A percentile compares a stretch with the other conserved stretches of the same genome.
phyloP scores from a whole-genome alignment of 768 basidiomycete species.

The Russula foetens region DNA sequence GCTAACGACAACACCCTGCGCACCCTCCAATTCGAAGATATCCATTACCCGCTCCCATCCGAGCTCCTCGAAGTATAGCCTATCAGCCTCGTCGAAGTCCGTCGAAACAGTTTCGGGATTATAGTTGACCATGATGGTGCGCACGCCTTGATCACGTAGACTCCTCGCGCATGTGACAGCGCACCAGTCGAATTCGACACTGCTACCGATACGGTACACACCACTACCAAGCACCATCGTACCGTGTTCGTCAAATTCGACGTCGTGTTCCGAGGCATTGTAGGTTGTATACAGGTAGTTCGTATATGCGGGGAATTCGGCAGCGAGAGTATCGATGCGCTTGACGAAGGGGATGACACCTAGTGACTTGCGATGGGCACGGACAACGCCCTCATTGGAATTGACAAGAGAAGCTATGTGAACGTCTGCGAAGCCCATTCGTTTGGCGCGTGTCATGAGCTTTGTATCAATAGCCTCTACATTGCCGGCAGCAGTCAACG shows the following conservation, averaged over 20 bases:
- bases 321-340: slow-evolving; percentile 97
- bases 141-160: slow-evolving; percentile 85
- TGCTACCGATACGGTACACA: slow-evolving; percentile 96
- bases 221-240: slow-evolving; percentile 99
- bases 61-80: slow-evolving; percentile 97
- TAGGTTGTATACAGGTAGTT: slow-evolving; percentile 99
- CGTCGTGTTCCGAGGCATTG: slow-evolving; percentile 93
- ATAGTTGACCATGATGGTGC: slow-evolving; percentile 99
- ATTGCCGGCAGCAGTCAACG: slow-evolving; percentile 60
- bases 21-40: slow-evolving; percentile 93
- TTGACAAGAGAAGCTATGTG: slow-evolving; percentile 83
- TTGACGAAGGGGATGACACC: slow-evolving; percentile 96
- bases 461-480: slow-evolving; percentile 63
- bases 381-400: slow-evolving; percentile 68
- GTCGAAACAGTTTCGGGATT: slow-evolving; percentile 99
- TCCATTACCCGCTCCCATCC: slow-evolving; percentile 99
- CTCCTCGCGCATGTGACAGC: slow-evolving; percentile 97
- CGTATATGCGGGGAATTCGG: slow-evolving; percentile 97
- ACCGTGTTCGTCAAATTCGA: slow-evolving; percentile 91
- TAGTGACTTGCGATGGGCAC: slow-evolving; percentile 77
- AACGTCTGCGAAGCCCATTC: slow-evolving; percentile 89
- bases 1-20: slow-evolving; percentile 91
- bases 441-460: slow-evolving; percentile 81
- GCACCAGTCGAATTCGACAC: slow-evolving; percentile 99
- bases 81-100: slow-evolving; percentile 98